These are phyloP conservation scores for Cladophialophora carrionii DNA, from an alignment of 2,329 filamentous ascomycete species.

Conservation along the genomic window DNA sequence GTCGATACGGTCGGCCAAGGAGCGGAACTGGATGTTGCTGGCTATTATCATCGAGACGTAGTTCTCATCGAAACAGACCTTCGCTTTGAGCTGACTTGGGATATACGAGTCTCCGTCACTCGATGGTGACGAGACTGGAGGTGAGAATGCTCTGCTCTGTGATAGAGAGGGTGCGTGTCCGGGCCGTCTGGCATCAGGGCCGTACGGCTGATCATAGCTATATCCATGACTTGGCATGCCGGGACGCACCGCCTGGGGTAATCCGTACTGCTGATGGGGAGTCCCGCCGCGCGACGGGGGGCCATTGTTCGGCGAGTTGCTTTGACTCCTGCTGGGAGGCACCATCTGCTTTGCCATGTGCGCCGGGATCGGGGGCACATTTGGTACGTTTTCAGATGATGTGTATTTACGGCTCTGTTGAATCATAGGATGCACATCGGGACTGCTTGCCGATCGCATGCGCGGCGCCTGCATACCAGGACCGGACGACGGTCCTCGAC, in stretches of 20 bases:
- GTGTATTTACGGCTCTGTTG: conserved; percentile 53
- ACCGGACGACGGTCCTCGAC: conserved; percentile 23
- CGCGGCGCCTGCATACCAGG: conserved; percentile 52
- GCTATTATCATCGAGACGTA: conserved; percentile 95
- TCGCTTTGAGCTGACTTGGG: conserved; percentile 86
- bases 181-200: conserved; percentile 29
- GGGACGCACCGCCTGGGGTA: conserved; percentile 44
- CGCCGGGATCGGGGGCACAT: conserved; percentile 74
- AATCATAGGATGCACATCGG: conserved; percentile 78
- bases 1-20: conserved; percentile 91
- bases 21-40: conserved; percentile 92
- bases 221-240: conserved; percentile 33
- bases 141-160: conserved; percentile 44
- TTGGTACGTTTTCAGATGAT: conserved; percentile 63
- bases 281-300: conserved; percentile 70
- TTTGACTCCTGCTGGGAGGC: conserved; percentile 76
- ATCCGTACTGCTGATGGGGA: conserved; percentile 64
- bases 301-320: conserved; percentile 72
- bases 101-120: conserved; percentile 50
- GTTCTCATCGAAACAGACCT: conserved; percentile 88
- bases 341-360: conserved; percentile 65
- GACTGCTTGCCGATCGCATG: conserved; percentile 89
- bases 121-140: conserved; percentile 33
- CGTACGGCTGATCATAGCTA: conserved; percentile 36
- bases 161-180: conserved; percentile 35